A percentile compares a stretch with the other conserved stretches of the same genome.
Evolutionary conservation across 495 filamentous ascomycete genomes (phyloP).

Genomic region (Penicillium bovifimosum): DNA sequence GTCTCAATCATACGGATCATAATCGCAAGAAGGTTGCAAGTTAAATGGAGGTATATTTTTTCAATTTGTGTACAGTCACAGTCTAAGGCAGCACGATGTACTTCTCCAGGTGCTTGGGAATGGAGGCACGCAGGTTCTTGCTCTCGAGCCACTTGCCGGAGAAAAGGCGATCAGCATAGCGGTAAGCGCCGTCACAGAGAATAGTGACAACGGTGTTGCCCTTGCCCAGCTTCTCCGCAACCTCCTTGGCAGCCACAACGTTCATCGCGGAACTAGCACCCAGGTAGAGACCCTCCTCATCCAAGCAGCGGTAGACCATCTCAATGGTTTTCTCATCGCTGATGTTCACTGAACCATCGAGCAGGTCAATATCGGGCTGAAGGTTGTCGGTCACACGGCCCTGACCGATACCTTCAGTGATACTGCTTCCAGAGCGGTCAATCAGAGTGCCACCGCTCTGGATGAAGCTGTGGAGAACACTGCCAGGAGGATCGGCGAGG

Average conservation of each 20-base stretch:
- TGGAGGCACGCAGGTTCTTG: slow-evolving; percentile 76
- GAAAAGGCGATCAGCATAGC: slow-evolving; percentile 93
- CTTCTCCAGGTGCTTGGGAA: slow-evolving; percentile 80
- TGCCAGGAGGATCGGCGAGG: slow-evolving; percentile 90
- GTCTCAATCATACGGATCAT: no score
- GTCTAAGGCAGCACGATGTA: slow-evolving; percentile 82
- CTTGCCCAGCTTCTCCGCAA: slow-evolving; percentile 82
- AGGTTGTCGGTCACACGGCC: slow-evolving; percentile 95
- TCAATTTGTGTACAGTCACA: slow-evolving; percentile 10
- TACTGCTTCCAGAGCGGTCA: slow-evolving; percentile 80
- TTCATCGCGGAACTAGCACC: slow-evolving; percentile 90
- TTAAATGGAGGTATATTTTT: slow-evolving; percentile 4
- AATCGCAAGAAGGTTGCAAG: no score
- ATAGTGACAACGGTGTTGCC: slow-evolving; percentile 92
- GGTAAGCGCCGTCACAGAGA: slow-evolving; percentile 90
- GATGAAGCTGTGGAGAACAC: slow-evolving; percentile 88
- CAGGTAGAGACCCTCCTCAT: slow-evolving; percentile 95
- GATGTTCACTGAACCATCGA: slow-evolving; percentile 85
- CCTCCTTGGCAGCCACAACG: slow-evolving; percentile 90
- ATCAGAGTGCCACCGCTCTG: slow-evolving; percentile 72
- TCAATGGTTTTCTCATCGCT: slow-evolving; percentile 90
- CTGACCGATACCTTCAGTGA: slow-evolving; percentile 97
- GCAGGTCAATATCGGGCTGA: slow-evolving; percentile 70
- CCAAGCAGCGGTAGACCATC: slow-evolving; percentile 96
- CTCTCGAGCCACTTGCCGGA: slow-evolving; percentile 79